These are phyloP conservation scores for Candida adriatica DNA, from an alignment of 805 yeast species.

Conservation along the genomic window DNA sequence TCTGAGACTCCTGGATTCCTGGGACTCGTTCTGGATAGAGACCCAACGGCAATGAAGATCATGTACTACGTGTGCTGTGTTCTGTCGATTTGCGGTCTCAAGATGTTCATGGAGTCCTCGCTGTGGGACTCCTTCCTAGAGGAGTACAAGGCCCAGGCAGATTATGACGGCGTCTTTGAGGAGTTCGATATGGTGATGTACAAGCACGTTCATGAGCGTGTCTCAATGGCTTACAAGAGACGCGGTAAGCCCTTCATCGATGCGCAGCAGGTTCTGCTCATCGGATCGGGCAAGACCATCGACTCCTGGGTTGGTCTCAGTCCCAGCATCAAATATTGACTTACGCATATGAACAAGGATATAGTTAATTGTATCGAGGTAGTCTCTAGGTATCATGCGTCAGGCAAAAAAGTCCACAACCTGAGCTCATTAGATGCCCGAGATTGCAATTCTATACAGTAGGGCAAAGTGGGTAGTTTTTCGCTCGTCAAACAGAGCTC, in stretches of 20 bases:
- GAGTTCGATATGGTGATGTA: constrained; percentile 15
- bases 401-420: too few relatives aligned
- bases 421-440: too few relatives aligned
- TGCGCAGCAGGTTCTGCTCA: constrained; percentile 6
- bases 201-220: constrained; percentile 11
- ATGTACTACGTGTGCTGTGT: constrained; percentile 15
- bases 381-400: too few relatives aligned
- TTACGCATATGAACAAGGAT: background rate
- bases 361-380: too few relatives aligned
- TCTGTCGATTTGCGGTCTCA: constrained; percentile 19
- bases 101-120: constrained; percentile 11
- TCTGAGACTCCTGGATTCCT: constrained; percentile 7
- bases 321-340: background rate
- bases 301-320: background rate
- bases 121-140: constrained; percentile 18
- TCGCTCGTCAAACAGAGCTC: constrained; percentile 26
- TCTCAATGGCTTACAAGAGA: constrained; percentile 6
- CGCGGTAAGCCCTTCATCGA: constrained; percentile 12
- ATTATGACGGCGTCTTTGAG: constrained; percentile 12
- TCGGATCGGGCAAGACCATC: constrained; percentile 10
- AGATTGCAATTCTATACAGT: too few relatives aligned
- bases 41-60: constrained; percentile 18
- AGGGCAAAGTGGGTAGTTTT: constrained; percentile 1
- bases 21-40: constrained; percentile 9
- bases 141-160: constrained; percentile 7